phyloP scores from a whole-genome alignment of 176 grass and related monocot genomes.

The Eragrostis nindensis region DNA sequence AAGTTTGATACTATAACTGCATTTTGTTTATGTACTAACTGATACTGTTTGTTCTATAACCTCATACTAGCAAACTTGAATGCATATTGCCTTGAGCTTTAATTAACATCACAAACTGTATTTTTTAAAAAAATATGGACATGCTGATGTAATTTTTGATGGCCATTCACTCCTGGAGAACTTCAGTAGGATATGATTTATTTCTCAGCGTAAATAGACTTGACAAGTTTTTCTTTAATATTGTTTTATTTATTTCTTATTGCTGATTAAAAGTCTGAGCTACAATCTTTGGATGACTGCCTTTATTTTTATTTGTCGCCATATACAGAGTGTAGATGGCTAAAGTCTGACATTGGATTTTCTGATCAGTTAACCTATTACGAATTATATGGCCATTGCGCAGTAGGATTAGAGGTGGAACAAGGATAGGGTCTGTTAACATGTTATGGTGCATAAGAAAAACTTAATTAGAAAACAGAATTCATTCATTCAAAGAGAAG shows the following conservation, averaged over 20 bases:
- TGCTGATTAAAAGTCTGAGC: neutral
- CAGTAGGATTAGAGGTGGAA: slow-evolving; percentile 1
- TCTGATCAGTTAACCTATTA: neutral
- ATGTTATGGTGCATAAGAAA: neutral
- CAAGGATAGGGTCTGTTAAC: neutral
- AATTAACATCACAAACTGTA: neutral
- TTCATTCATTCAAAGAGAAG: neutral
- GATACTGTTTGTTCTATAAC: neutral
- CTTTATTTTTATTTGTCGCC: neutral
- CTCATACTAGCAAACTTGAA: neutral
- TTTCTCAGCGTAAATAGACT: neutral
- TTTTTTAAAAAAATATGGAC: neutral
- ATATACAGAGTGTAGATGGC: slow-evolving; percentile 3
- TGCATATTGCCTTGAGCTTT: neutral
- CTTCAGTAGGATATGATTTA: slow-evolving; percentile 17
- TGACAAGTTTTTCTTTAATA: neutral
- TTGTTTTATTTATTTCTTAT: too few relatives aligned
- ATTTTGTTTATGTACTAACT: neutral
- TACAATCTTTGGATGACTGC: neutral
- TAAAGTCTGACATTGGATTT: neutral
- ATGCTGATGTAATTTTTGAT: slow-evolving; percentile 14
- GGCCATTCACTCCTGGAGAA: neutral
- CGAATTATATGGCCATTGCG: neutral
- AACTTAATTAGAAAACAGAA: neutral
- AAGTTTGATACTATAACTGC: slow-evolving; percentile 1